Percentiles rank a stretch among this genome's conserved stretches.
These are phyloP conservation scores for Aspergillus panamensis DNA, from an alignment of 495 filamentous ascomycete species.

Conservation along the genomic window DNA sequence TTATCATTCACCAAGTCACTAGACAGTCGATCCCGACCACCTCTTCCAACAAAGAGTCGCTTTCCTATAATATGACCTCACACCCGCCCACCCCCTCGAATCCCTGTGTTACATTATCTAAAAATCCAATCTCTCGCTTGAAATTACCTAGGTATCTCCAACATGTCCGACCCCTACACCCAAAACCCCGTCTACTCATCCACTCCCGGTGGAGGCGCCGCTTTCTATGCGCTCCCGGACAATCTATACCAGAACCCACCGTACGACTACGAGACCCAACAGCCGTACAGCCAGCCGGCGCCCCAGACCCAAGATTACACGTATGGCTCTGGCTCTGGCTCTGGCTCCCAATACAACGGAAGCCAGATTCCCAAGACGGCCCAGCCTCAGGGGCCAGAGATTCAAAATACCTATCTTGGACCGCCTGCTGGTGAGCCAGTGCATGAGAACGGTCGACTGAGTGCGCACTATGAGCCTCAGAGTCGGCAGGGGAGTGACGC, in stretches of 20 bases:
- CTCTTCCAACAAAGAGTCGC: not conserved
- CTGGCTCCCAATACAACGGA: constrained; percentile 16
- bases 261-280: constrained; percentile 19
- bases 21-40: not conserved
- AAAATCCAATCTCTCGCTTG: not conserved
- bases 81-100: not conserved
- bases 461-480: constrained; percentile 11
- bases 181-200: constrained; percentile 11
- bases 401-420: constrained; percentile 7
- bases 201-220: constrained; percentile 1
- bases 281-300: constrained; percentile 6
- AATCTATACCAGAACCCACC: constrained; percentile 17
- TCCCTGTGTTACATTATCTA: not conserved
- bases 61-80: not conserved
- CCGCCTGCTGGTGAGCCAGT: not conserved
- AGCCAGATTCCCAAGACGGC: constrained; percentile 8
- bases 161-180: constrained; percentile 17
- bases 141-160: constrained; percentile 5
- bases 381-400: not conserved
- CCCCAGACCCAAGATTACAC: constrained; percentile 8
- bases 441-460: constrained; percentile 10
- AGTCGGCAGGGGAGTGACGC: constrained; percentile 20
- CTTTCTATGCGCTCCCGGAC: constrained; percentile 16
- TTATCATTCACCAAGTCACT: constrained; percentile 3
- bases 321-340: no score